Evolutionary conservation across 805 yeast species (phyloP).

Genomic region (Yamadazyma sp.): DNA sequence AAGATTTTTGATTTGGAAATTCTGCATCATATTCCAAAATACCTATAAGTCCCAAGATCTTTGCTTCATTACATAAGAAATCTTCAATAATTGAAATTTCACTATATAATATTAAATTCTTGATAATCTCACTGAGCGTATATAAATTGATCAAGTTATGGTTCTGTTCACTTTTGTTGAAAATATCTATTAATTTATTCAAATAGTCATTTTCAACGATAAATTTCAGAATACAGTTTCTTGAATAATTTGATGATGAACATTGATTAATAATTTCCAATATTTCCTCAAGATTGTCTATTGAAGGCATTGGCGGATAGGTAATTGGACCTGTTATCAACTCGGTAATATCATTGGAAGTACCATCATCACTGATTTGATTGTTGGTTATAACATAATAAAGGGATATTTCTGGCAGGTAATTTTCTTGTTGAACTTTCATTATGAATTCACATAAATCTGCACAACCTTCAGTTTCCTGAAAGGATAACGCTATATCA

Average conservation of each 20-base stretch:
- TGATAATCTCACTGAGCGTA: constrained; percentile 67
- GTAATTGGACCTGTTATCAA: constrained; percentile 76
- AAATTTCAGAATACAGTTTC: constrained; percentile 56
- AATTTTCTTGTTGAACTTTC: constrained; percentile 53
- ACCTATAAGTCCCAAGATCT: constrained; percentile 58
- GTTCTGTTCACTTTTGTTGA: constrained; percentile 53
- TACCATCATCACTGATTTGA: constrained; percentile 20
- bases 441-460: constrained; percentile 78
- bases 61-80: constrained; percentile 28
- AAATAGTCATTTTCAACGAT: constrained; percentile 56
- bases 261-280: constrained; percentile 58
- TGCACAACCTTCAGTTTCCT: constrained; percentile 87
- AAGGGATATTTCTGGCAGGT: constrained; percentile 65
- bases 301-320: constrained; percentile 49
- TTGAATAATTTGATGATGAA: constrained; percentile 59
- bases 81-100: constrained; percentile 45
- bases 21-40: constrained; percentile 87
- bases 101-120: constrained; percentile 66
- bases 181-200: constrained; percentile 46
- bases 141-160: constrained; percentile 57
- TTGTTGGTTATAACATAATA: constrained; percentile 54
- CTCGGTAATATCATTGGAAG: constrained; percentile 56
- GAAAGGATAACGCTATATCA: constrained; percentile 87
- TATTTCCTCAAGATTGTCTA: constrained; percentile 50
- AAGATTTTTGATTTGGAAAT: constrained; percentile 75